A percentile compares a stretch with the other conserved stretches of the same genome.
Conservation (phyloP, 169 alveolate species). For the Babesia bigemina region DNA sequence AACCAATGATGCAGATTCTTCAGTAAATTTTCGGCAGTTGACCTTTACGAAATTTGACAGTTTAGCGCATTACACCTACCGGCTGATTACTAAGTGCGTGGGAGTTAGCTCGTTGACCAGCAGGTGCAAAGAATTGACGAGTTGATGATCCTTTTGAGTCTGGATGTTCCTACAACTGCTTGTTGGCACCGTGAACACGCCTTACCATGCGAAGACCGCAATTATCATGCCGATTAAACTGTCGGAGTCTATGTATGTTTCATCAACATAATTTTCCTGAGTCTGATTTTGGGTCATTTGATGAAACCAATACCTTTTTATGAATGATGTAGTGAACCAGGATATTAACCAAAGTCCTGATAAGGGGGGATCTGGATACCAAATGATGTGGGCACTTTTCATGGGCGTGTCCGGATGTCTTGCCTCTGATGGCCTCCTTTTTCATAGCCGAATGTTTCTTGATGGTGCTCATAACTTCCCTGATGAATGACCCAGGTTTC, state of each 20-base stretch:
- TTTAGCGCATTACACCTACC: not conserved
- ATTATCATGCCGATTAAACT: not conserved
- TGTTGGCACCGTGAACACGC: not conserved
- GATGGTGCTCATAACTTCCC: conserved; percentile 21
- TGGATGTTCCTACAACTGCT: conserved; percentile 9
- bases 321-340: conserved; percentile 16
- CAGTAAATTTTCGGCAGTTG: conserved; percentile 10
- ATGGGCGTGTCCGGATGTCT: not conserved
- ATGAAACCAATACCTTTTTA: conserved; percentile 3
- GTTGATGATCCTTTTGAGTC: conserved; percentile 15
- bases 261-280: conserved; percentile 21
- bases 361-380: not conserved
- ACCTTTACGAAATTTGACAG: not conserved
- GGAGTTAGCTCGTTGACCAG: conserved; percentile 13
- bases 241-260: not conserved
- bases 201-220: conserved; percentile 16
- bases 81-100: conserved; percentile 4
- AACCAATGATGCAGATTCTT: conserved; percentile 2
- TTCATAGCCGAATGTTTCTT: not conserved
- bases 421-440: not conserved
- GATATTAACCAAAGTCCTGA: conserved; percentile 8
- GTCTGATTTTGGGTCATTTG: not conserved
- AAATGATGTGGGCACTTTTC: not conserved
- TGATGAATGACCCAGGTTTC: conserved; percentile 1
- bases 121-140: not conserved